Percentiles rank a stretch among this genome's conserved stretches.
Conservation (phyloP, 1,139 yeast genomes). For the Pichia sp. region DNA sequence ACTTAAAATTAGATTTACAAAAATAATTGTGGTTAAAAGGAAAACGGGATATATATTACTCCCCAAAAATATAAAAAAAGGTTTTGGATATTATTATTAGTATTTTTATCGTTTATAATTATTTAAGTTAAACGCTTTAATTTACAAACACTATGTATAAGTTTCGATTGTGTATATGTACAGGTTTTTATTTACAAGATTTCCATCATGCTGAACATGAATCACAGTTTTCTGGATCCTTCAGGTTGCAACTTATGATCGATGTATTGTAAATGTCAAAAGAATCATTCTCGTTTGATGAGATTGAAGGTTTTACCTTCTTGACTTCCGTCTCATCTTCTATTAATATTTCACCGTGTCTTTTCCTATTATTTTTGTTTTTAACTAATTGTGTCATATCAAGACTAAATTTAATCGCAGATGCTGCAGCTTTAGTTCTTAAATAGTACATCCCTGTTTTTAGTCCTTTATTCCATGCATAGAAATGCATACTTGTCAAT, state of each 20-base stretch:
- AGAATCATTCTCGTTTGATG: too few species aligned
- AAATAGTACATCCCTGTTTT: constrained; percentile 98
- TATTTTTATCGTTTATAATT: too few species aligned
- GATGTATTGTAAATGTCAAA: constrained; percentile 22
- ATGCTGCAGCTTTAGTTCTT: constrained; percentile 93
- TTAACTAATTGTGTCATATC: constrained; percentile 40
- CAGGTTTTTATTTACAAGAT: too few species aligned
- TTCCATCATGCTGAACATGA: constrained; percentile 49
- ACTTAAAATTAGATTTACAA: constrained; percentile 35
- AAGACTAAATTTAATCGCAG: constrained; percentile 91
- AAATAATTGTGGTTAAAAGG: background rate
- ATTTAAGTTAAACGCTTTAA: too few species aligned
- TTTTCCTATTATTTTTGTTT: background rate
- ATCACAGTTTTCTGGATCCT: constrained; percentile 41
- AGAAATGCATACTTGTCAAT: constrained; percentile 95
- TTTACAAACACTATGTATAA: too few species aligned
- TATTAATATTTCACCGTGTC: background rate
- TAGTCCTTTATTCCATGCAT: constrained; percentile 95
- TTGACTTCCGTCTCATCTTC: background rate
- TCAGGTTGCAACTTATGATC: constrained; percentile 41
- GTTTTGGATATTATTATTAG: too few species aligned
- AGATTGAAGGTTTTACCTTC: too few species aligned
- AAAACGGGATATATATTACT: background rate
- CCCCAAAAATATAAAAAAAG: too few species aligned
- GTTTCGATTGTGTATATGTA: too few species aligned